Conservation (phyloP, 2,329 filamentous ascomycete species). For the Colletotrichum scovillei region DNA sequence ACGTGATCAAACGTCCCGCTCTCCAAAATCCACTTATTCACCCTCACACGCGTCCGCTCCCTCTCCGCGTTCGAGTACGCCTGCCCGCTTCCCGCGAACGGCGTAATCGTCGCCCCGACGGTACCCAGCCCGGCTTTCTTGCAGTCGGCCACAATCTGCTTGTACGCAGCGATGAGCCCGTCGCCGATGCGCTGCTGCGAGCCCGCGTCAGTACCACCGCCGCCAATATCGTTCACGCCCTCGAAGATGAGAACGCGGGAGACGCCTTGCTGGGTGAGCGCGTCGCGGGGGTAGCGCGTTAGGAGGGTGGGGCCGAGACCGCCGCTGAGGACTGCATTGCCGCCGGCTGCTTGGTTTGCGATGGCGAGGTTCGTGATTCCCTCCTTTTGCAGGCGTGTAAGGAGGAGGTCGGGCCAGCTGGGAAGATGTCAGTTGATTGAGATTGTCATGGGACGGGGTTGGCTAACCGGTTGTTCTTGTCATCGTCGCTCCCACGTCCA, state of each 20-base stretch:
- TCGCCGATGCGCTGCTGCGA: constrained; percentile 62
- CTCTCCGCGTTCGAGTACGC: constrained; percentile 65
- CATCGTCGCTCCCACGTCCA: constrained; percentile 70
- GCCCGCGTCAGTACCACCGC: constrained; percentile 53
- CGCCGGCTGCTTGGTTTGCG: constrained; percentile 75
- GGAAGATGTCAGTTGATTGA: background rate
- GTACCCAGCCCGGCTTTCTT: constrained; percentile 65
- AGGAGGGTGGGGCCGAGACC: constrained; percentile 72
- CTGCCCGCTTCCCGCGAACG: constrained; percentile 65
- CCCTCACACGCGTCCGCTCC: constrained; percentile 65
- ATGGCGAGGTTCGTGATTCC: constrained; percentile 63
- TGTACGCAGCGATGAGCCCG: constrained; percentile 66
- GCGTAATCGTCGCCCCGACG: constrained; percentile 75
- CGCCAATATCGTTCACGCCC: constrained; percentile 77
- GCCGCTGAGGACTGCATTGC: constrained; percentile 72
- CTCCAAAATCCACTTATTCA: constrained; percentile 71
- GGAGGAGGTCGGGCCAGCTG: constrained; percentile 68
- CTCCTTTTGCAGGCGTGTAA: constrained; percentile 61
- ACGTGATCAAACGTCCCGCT: constrained; percentile 67
- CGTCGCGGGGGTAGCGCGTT: constrained; percentile 72
- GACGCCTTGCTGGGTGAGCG: constrained; percentile 67
- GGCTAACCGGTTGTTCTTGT: constrained; percentile 66
- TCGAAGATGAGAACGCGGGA: constrained; percentile 74
- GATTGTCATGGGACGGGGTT: background rate
- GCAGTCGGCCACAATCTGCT: constrained; percentile 66